Evolutionary conservation across 2,329 filamentous ascomycete species (phyloP).

Genomic region (Cladophialophora bantiana): DNA sequence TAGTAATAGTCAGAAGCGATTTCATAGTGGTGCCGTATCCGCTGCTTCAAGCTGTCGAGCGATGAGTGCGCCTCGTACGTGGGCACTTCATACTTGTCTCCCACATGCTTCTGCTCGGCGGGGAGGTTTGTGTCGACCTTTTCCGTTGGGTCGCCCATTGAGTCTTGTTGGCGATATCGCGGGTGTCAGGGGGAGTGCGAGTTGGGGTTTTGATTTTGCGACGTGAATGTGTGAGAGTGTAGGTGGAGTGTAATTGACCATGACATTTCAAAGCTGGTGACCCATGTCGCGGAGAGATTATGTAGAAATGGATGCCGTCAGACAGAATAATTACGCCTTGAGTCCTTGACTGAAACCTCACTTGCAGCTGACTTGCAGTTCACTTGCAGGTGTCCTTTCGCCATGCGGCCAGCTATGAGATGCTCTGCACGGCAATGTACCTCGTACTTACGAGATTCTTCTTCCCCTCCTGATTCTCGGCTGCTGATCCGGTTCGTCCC

Average conservation of each 20-base stretch:
- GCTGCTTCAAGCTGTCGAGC: conserved; percentile 58
- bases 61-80: conserved; percentile 34
- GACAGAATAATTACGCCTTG: not conserved
- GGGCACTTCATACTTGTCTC: conserved; percentile 38
- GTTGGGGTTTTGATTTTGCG: not conserved
- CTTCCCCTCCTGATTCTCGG: no score
- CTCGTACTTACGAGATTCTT: no score
- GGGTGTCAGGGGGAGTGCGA: conserved; percentile 2
- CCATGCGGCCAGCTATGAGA: not conserved
- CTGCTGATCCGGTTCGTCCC: not conserved
- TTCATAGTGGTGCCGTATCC: conserved; percentile 68
- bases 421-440: no score
- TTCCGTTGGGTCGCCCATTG: conserved; percentile 9
- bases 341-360: not conserved
- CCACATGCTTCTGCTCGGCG: conserved; percentile 19
- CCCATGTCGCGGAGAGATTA: not conserved
- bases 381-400: not conserved
- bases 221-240: not conserved
- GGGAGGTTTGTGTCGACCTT: conserved; percentile 1
- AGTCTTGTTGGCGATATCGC: conserved; percentile 1
- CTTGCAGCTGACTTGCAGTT: no score
- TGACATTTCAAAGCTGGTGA: not conserved
- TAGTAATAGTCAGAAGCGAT: conserved; percentile 68
- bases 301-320: not conserved
- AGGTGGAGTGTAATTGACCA: not conserved